Evolutionary conservation across 805 yeast genomes (phyloP).

Genomic region (Candida coquimbonensis): DNA sequence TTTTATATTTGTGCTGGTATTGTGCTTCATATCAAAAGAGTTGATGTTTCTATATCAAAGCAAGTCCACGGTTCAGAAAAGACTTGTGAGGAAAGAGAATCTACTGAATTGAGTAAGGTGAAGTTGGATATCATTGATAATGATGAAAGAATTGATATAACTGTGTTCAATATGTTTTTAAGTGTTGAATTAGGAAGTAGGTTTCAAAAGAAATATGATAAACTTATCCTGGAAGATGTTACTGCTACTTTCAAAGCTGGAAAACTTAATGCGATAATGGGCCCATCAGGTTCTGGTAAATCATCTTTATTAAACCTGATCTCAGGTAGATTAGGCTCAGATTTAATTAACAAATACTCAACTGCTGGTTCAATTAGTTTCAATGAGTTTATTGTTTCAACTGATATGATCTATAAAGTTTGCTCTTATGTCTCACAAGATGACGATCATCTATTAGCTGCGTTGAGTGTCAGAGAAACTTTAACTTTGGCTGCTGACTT

Average conservation of each 20-base stretch:
- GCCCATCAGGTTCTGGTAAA: slow-evolving; percentile 79
- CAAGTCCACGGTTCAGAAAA: slow-evolving; percentile 10
- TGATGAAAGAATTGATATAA: slow-evolving; percentile 12
- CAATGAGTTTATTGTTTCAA: slow-evolving; percentile 32
- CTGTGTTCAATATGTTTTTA: slow-evolving; percentile 10
- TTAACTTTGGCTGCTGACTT: slow-evolving; percentile 63
- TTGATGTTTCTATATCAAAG: slow-evolving; percentile 19
- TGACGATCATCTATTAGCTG: slow-evolving; percentile 64
- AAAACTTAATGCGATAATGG: slow-evolving; percentile 68
- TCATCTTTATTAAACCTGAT: slow-evolving; percentile 57
- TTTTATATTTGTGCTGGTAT: slow-evolving; percentile 43
- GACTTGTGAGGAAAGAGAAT: slow-evolving; percentile 4
- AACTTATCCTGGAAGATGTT: slow-evolving; percentile 16
- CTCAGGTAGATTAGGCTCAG: slow-evolving; percentile 49
- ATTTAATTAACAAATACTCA: slow-evolving; percentile 19
- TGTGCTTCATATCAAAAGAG: slow-evolving; percentile 39
- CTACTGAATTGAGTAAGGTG: neutral
- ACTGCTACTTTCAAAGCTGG: slow-evolving; percentile 21
- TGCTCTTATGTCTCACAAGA: slow-evolving; percentile 82
- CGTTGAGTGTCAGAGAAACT: slow-evolving; percentile 75
- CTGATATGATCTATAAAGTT: slow-evolving; percentile 33
- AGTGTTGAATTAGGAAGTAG: slow-evolving; percentile 7
- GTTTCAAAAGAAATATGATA: slow-evolving; percentile 4
- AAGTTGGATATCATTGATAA: neutral
- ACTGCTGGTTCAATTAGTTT: slow-evolving; percentile 39